These are phyloP conservation scores for Cylindrotheca closterium DNA, from an alignment of 108 stramenopile genomes.

Conservation along the genomic window DNA sequence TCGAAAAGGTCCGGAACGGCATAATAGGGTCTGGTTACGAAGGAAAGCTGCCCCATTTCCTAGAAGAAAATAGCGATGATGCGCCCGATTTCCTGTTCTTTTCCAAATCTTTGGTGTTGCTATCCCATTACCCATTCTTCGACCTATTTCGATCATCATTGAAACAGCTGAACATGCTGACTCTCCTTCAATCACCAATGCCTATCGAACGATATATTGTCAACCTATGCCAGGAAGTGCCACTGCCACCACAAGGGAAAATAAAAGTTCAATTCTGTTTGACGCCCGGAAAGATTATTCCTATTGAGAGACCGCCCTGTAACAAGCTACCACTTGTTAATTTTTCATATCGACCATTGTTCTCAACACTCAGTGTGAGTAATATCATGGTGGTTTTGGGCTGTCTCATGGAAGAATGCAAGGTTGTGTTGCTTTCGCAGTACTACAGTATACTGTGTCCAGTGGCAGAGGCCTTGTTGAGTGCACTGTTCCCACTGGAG, in stretches of 20 bases:
- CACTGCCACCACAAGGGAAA: slow-evolving; percentile 83
- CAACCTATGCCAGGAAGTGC: slow-evolving; percentile 83
- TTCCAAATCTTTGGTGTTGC: slow-evolving; percentile 81
- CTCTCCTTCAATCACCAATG: slow-evolving; percentile 69
- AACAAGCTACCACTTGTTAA: slow-evolving; percentile 78
- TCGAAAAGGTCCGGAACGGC: slow-evolving; percentile 22
- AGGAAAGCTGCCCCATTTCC: slow-evolving; percentile 19
- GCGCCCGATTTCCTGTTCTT: slow-evolving; percentile 47
- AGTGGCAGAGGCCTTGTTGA: slow-evolving; percentile 75
- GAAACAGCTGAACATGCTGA: slow-evolving; percentile 80
- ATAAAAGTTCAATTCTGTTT: slow-evolving; percentile 55
- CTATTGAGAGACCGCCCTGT: slow-evolving; percentile 66
- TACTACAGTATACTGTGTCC: slow-evolving; percentile 72
- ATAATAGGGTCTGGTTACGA: slow-evolving; percentile 37
- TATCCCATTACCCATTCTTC: slow-evolving; percentile 89
- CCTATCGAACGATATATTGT: slow-evolving; percentile 90
- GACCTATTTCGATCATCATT: slow-evolving; percentile 68
- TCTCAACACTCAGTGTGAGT: slow-evolving; percentile 61
- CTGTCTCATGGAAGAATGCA: slow-evolving; percentile 72
- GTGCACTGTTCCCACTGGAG: slow-evolving; percentile 85
- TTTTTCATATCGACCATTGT: slow-evolving; percentile 86
- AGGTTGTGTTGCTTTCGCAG: slow-evolving; percentile 66
- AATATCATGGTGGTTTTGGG: slow-evolving; percentile 78
- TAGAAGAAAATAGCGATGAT: neutral
- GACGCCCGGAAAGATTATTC: slow-evolving; percentile 34